Base-by-base conservation (phyloP, 805 yeast species). In the Starmerella vitae region DNA sequence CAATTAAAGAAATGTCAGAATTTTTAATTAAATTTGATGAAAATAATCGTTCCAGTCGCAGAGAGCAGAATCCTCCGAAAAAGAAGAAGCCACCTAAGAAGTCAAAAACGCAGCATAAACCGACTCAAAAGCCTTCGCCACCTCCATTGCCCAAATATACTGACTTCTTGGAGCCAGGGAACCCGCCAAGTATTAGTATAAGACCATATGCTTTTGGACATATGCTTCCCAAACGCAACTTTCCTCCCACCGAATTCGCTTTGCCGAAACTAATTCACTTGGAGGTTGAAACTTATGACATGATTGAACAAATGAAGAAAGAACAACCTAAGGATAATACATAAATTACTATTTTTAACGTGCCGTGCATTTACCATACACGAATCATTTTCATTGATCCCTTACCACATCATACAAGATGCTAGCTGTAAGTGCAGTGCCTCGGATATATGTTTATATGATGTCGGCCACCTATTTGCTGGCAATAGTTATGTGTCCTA, bases 1-100 rank as follows among this genome's bases (percentile, higher is more conserved):
- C 86, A 1, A 54, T 71, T 2, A 54, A 57, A 12, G 79, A 74
- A 43, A 61, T 66, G 20, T 46, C 46, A n/a, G 38, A 41, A 6
- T 58, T 63, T 52, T 47, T 66, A 27, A 20, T 5, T 7, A 45
- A 46, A 28, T 50, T 37, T 30, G 46, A 45, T 5, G 44, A 40
- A 14, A 36, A 37, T 17, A 36, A 37, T 22, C 30, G 42, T 4
- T 15, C 22, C 20, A 38, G 34, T 19, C 41, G 39, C 18, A 29
- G 44, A 25, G 45, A 43, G 14, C 33, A 28, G n/a, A 49, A 24
- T 38, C 38, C 32, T 17, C 32, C 30, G 9, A 13, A 7, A 17
- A 4, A 5, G 26, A 36, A 33, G 30, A 15, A 13, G 20, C 30
- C 26, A 9, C 20, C 36, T n/a, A 26, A 13, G 18, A 20, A 25